Evolutionary conservation across 1,284 basidiomycete species (phyloP), one percentile per base, ranked within the genome.

Genomic region (Schizopora paradoxa): DNA sequence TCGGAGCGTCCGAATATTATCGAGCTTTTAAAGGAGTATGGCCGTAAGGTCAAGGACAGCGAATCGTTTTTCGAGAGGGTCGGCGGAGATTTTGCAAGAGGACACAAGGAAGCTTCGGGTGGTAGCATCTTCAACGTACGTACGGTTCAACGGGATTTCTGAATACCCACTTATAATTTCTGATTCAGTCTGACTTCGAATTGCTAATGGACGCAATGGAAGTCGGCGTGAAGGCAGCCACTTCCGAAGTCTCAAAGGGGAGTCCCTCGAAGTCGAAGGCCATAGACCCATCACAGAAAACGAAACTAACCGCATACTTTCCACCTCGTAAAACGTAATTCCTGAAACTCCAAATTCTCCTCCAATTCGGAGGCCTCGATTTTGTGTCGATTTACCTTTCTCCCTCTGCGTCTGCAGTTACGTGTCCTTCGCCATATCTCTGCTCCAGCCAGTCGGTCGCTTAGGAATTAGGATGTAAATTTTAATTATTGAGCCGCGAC

Each of bases 21-120:
- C 23, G 58, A 47, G 39, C 50, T 59, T 5, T 42, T 64, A 21
- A 58, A 57, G 44, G 49, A 57, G 23, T 63, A 61, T 41, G 61
- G 61, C 10, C 35, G 45, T 19, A 52, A 52, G 2, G 56, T 55
- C 10, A 16, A 35, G 11, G 33, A 35, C 14, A 22, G 33, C 10
- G 14, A 16, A n/a, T 22, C 27, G 2, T 42, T 63, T 50, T 41
- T 52, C 5, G 58, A 61, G 33, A 22, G 51, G 13, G 56, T 62
- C 58, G 62, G 61, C 11, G 56, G 58, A 3, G 54, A 65, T 41
- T 65, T 63, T 45, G 63, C 63, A 19, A 49, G 59, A n/a, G 63
- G 63, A 2, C 63, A 64, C 29, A 58, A 57, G 25, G 52, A 63
- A 54, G 61, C 63, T 10, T 62, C 61, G 39, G 63, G 63, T 1